These are phyloP conservation scores for Echinosophora koreensis DNA, from an alignment of 306 rosid genomes.

Conservation along the genomic window DNA sequence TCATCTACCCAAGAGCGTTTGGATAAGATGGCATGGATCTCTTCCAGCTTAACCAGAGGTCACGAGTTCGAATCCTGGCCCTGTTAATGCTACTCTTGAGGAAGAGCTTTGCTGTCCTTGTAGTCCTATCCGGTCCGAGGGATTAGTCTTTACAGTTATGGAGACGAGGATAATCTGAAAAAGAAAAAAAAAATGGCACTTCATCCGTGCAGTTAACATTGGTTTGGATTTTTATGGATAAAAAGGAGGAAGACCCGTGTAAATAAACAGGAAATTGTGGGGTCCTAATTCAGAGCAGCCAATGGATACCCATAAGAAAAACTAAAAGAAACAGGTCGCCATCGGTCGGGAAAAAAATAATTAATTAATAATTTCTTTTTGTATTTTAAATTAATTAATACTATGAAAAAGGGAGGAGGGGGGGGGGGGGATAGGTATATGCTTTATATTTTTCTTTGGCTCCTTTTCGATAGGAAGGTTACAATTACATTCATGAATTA, in stretches of 20 bases:
- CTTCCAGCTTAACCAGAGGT: no score
- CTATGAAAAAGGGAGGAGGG: conserved; percentile 10
- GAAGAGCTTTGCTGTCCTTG: no score
- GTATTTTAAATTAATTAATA: conserved; percentile 5
- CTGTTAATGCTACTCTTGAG: no score
- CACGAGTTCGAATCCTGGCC: no score
- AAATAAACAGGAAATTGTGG: conserved; percentile 36
- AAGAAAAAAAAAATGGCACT: no score
- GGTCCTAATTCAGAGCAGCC: conserved; percentile 11
- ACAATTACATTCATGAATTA: neutral
- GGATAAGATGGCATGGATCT: no score
- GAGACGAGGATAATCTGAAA: no score
- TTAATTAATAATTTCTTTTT: conserved; percentile 27
- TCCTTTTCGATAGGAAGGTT: neutral
- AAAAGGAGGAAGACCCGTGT: conserved; percentile 32
- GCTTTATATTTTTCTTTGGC: conserved; percentile 19
- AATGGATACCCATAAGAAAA: neutral
- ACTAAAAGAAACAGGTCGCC: neutral
- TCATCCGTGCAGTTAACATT: neutral
- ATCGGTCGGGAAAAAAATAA: conserved; percentile 34
- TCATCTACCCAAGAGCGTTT: no score
- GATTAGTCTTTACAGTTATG: no score
- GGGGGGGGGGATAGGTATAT: no score
- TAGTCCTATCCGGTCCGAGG: no score
- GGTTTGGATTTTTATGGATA: conserved; percentile 21